Evolutionary conservation across 164 flowering plant genomes (phyloP), one percentile per base, ranked within the genome.

Genomic region (Litsea cubeba): DNA sequence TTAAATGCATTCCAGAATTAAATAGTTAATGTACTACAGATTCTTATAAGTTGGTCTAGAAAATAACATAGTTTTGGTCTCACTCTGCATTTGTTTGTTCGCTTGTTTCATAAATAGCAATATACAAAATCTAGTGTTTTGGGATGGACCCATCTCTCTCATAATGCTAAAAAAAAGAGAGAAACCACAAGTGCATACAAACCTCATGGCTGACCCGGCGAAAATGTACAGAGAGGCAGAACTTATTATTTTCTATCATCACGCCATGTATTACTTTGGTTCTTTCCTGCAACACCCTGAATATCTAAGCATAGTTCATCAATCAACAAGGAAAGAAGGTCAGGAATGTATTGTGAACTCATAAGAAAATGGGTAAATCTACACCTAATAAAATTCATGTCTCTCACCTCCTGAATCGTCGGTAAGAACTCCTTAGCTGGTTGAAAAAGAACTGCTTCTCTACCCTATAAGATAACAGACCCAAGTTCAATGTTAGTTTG

Each of bases 341-440:
- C 1, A 26, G 58, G 18, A 7, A 49, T 11, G 18, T 22, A 6
- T 40, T 40, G 46, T 54, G n/a, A 20, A 14, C 20, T 54, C 20
- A 18, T 17, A 54, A 20, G 60, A 69, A 32, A n/a, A 26, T 30
- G 62, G 46, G 40, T 28, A 49, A 5, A 71, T 22, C 35, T 70
- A 30, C 7, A 24, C 18, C 11, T 23, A 14, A 20, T 11, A 40
- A 15, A 7, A 20, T 12, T 12, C 28, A 40, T 58, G 8, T 51
- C 24, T 58, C 15, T 40, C 72, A 91, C 99, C 91, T 93, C 89
- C 46, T 91, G 87, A 46, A 96, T 91, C 88, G 88, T 89, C 12
- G 97, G 97, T 30, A 92, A 76, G 72, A 88, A 92, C 68, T 91
- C 91, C 71, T 77, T 82, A 1, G 98, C 98, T 8, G 99, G 88